Conservation (phyloP, 2,329 filamentous ascomycete species). For the Aspergillus novoparasiticus region DNA sequence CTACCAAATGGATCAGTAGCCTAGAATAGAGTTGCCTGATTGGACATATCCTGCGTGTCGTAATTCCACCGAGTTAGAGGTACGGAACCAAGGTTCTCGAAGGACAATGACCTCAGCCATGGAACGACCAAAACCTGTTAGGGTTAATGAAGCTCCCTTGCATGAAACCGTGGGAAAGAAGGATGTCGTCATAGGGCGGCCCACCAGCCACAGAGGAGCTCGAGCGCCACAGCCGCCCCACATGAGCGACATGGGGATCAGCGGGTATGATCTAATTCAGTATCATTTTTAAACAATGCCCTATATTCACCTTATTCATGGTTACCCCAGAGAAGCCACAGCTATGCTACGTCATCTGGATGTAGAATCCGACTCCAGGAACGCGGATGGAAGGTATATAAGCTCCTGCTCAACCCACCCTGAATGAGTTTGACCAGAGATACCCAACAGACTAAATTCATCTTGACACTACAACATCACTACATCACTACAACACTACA, state of each 20-base stretch:
- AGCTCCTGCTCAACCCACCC: neutral
- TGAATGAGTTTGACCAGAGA: neutral
- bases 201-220: neutral
- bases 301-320: neutral
- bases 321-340: neutral
- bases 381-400: neutral
- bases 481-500: neutral
- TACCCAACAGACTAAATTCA: neutral
- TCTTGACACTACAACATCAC: neutral
- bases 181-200: neutral
- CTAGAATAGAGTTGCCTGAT: neutral
- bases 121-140: neutral
- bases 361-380: neutral
- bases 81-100: neutral
- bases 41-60: neutral
- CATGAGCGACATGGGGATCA: neutral
- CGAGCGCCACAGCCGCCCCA: neutral
- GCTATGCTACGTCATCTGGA: neutral
- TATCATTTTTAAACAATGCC: too few relatives aligned
- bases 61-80: neutral
- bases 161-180: too few relatives aligned
- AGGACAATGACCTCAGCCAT: neutral
- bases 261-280: neutral
- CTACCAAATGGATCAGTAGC: neutral
- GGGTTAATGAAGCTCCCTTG: too few relatives aligned